These are phyloP conservation scores for Suillus weaverae DNA, from an alignment of 768 basidiomycete genomes.

Conservation along the genomic window DNA sequence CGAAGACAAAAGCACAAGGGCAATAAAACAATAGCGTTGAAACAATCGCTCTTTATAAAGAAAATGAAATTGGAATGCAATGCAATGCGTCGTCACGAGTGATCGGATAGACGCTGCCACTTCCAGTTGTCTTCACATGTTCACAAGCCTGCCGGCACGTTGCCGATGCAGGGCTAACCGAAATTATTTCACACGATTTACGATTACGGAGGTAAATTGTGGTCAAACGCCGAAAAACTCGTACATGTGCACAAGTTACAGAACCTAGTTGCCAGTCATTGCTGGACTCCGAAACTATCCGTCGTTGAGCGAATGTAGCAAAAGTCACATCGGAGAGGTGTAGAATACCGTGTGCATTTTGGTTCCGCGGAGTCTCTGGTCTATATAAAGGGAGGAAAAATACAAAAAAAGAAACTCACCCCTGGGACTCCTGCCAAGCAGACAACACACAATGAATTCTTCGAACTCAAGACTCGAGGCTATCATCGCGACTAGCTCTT, in stretches of 20 bases:
- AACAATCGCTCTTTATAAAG: constrained; percentile 7
- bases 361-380: neutral
- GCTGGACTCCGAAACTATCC: too few relatives aligned
- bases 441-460: neutral
- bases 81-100: constrained; percentile 11
- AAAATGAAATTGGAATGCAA: neutral
- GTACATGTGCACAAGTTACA: too few relatives aligned
- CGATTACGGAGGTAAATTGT: too few relatives aligned
- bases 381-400: too few relatives aligned
- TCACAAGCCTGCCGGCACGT: neutral
- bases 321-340: neutral
- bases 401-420: neutral
- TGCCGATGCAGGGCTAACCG: neutral
- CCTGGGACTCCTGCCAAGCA: neutral
- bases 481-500: neutral
- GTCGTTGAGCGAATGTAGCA: neutral
- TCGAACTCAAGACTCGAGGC: neutral
- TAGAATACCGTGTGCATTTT: neutral
- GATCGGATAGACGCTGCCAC: constrained; percentile 7
- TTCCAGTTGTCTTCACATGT: constrained; percentile 6
- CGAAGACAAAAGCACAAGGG: neutral
- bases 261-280: too few relatives aligned
- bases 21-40: neutral
- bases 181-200: neutral
- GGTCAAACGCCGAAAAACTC: too few relatives aligned